A percentile compares a stretch with the other conserved stretches of the same genome.
Evolutionary conservation across 257 asterid species (phyloP).

Genomic region (Solanum megistacrolobum): DNA sequence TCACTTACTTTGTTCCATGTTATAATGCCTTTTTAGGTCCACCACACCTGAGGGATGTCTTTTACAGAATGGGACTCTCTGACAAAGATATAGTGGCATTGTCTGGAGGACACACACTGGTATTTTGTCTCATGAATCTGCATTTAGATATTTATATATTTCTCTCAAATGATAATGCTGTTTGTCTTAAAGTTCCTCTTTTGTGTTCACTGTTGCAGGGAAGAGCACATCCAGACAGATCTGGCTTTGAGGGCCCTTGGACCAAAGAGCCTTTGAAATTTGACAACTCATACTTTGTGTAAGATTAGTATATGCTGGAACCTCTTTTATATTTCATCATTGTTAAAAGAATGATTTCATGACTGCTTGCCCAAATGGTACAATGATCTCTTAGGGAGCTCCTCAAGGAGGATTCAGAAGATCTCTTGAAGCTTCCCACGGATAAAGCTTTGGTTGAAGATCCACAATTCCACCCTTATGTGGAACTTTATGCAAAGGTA

Average conservation of each 20-base stretch:
- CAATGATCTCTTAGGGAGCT: constrained; percentile 41
- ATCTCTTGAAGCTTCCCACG: constrained; percentile 66
- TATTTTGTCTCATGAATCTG: constrained; percentile 8
- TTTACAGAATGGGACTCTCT: constrained; percentile 70
- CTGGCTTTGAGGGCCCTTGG: constrained; percentile 95
- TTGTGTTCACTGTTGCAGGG: constrained; percentile 35
- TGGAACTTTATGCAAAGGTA: constrained; percentile 63
- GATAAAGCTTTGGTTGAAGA: constrained; percentile 68
- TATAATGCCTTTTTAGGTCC: constrained; percentile 27
- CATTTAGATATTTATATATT: neutral
- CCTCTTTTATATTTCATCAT: neutral
- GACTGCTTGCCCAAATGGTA: neutral
- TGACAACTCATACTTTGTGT: constrained; percentile 78
- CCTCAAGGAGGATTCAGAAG: constrained; percentile 55
- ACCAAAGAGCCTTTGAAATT: constrained; percentile 72
- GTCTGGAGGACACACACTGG: constrained; percentile 90
- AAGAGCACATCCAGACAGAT: constrained; percentile 71
- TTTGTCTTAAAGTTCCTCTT: neutral
- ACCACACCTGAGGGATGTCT: constrained; percentile 59
- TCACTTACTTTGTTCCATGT: neutral
- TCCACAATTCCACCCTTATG: constrained; percentile 41
- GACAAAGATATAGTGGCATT: constrained; percentile 75
- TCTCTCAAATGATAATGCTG: neutral
- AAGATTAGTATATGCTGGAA: constrained; percentile 9
- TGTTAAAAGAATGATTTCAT: constrained; percentile 1